These are phyloP conservation scores for Smallanthus sonchifolius DNA, from an alignment of 129 eudicot genomes.

Conservation along the genomic window DNA sequence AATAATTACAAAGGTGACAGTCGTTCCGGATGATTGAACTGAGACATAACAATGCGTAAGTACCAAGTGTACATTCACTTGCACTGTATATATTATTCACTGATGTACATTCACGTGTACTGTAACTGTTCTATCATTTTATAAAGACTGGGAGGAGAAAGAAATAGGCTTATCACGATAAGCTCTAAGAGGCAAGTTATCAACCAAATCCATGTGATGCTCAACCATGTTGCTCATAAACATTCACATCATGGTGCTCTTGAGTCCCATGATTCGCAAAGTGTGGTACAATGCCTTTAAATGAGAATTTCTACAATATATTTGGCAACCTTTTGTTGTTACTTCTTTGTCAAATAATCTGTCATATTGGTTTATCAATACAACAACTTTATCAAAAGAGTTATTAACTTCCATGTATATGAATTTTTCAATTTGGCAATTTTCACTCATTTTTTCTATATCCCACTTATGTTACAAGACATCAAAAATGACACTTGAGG, in stretches of 20 bases:
- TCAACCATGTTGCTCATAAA: conserved; percentile 2
- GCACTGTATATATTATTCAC: not conserved
- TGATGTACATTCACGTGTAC: not conserved
- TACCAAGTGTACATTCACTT: not conserved
- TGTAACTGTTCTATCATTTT: not conserved
- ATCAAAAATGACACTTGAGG: not conserved
- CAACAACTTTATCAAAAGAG: not conserved
- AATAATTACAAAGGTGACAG: conserved; percentile 87
- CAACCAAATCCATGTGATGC: not conserved
- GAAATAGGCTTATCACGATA: not conserved
- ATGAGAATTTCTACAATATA: not conserved
- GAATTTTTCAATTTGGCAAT: not conserved
- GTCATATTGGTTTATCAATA: not conserved
- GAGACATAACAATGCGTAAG: conserved; percentile 32
- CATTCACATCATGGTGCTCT: not conserved
- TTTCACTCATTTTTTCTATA: not conserved
- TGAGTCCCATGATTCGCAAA: not conserved
- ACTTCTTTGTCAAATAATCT: not conserved
- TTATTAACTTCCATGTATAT: not conserved
- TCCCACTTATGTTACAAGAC: not conserved
- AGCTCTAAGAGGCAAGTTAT: not conserved
- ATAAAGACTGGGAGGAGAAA: not conserved
- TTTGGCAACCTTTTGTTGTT: not conserved
- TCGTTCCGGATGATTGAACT: conserved; percentile 94
- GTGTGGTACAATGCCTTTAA: not conserved